Evolutionary conservation across 345 rosid genomes (phyloP).

Genomic region (Garcia nutans): DNA sequence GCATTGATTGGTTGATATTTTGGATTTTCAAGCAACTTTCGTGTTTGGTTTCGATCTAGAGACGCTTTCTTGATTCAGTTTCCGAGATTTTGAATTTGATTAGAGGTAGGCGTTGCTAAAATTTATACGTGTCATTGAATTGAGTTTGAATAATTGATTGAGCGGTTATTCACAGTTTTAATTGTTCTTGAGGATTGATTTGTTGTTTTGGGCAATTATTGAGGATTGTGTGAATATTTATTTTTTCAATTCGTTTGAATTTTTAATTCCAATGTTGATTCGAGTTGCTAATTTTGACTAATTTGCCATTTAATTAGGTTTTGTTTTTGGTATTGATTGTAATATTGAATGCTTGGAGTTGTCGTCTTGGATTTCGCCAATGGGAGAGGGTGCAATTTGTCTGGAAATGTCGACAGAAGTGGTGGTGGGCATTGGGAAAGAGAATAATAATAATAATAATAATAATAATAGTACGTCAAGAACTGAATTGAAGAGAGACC

Average conservation of each 20-base stretch:
- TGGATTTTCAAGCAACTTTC: background rate
- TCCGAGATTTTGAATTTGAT: slow-evolving; percentile 15
- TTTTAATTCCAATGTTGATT: slow-evolving; percentile 5
- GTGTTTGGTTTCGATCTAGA: slow-evolving; percentile 17
- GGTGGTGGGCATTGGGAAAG: slow-evolving; percentile 22
- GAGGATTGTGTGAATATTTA: background rate
- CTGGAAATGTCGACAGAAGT: slow-evolving; percentile 33
- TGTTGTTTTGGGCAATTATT: slow-evolving; percentile 1
- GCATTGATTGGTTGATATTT: background rate
- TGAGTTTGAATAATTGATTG: background rate
- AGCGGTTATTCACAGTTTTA: slow-evolving; percentile 21
- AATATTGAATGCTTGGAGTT: slow-evolving; percentile 28
- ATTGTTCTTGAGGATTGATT: slow-evolving; percentile 15
- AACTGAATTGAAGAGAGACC: slow-evolving; percentile 50
- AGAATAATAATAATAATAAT: background rate
- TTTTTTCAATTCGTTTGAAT: background rate
- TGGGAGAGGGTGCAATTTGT: slow-evolving; percentile 62
- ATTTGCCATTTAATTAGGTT: background rate
- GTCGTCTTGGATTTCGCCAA: slow-evolving; percentile 17
- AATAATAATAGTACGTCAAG: slow-evolving; percentile 13
- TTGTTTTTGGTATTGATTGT: background rate
- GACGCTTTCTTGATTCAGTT: slow-evolving; percentile 17
- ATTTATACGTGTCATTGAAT: slow-evolving; percentile 15
- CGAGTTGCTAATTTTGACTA: too few relatives aligned
- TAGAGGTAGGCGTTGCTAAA: slow-evolving; percentile 13